These are phyloP conservation scores for Phytophthora europaea DNA, from an alignment of 352 stramenopile species.

Conservation along the genomic window DNA sequence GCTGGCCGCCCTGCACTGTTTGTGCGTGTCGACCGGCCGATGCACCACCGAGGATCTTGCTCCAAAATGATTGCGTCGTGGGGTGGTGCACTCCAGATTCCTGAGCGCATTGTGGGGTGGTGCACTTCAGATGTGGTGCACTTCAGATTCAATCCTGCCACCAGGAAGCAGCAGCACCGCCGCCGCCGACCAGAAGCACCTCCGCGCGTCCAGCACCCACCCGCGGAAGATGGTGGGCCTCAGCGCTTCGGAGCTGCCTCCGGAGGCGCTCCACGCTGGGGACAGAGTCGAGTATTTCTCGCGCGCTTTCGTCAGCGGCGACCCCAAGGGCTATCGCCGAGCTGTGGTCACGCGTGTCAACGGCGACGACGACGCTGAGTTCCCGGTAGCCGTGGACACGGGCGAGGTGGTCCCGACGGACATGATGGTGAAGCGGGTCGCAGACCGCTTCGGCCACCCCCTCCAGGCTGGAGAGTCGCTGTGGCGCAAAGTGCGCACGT, in stretches of 20 bases:
- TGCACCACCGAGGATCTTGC: too few species aligned
- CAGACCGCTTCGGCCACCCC: neutral
- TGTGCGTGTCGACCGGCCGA: too few species aligned
- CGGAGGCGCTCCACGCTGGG: conserved; percentile 7
- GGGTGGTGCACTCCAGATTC: too few species aligned
- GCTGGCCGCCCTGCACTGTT: too few species aligned
- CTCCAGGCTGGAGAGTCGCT: neutral
- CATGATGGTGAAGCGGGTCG: conserved; percentile 12
- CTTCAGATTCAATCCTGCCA: neutral
- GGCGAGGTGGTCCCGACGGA: neutral
- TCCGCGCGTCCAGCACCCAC: neutral
- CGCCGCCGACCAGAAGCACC: neutral
- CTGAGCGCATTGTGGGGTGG: too few species aligned
- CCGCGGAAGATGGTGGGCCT: neutral
- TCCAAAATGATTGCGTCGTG: too few species aligned
- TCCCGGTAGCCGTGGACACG: conserved; percentile 2
- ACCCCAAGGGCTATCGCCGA: neutral
- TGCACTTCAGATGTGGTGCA: too few species aligned
- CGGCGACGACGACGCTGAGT: neutral
- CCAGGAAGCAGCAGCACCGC: neutral
- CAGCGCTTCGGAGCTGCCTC: conserved; percentile 1
- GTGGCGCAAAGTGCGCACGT: conserved; percentile 10
- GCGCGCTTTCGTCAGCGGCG: conserved; percentile 1
- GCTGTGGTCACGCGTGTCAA: neutral
- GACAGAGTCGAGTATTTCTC: conserved; percentile 8